A percentile compares a stretch with the other conserved stretches of the same genome.
Evolutionary conservation across 1,284 basidiomycete species (phyloP).

Genomic region (Leccinum pachyderme): DNA sequence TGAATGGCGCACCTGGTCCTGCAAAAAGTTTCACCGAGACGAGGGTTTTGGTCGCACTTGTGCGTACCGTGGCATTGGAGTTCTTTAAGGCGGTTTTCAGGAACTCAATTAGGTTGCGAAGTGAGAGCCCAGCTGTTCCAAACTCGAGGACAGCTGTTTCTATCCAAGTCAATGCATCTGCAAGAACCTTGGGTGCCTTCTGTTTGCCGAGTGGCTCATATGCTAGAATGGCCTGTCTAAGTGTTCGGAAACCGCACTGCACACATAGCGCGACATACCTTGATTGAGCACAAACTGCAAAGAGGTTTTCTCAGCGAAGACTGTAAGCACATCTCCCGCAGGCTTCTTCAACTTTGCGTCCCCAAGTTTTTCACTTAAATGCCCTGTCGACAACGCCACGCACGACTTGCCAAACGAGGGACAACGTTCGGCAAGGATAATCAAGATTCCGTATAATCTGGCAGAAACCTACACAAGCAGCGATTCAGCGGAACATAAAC

Average conservation of each 20-base stretch:
- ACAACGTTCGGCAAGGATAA: constrained; percentile 72
- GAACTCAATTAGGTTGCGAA: constrained; percentile 88
- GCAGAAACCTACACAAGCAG: constrained; percentile 66
- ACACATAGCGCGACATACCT: constrained; percentile 48
- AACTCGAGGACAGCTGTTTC: constrained; percentile 90
- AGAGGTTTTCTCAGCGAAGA: constrained; percentile 91
- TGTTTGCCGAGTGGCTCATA: constrained; percentile 92
- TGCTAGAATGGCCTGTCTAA: constrained; percentile 44
- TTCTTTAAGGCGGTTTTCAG: constrained; percentile 87
- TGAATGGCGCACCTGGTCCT: constrained; percentile 68
- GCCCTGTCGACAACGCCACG: constrained; percentile 80
- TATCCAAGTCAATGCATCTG: constrained; percentile 90
- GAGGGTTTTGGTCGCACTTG: constrained; percentile 92
- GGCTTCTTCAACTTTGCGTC: constrained; percentile 97
- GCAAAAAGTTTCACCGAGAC: constrained; percentile 93
- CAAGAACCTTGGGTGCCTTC: constrained; percentile 96
- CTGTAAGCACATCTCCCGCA: constrained; percentile 82
- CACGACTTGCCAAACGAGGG: constrained; percentile 87
- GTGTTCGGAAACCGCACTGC: constrained; percentile 10
- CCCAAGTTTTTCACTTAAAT: constrained; percentile 92
- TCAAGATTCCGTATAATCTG: constrained; percentile 81
- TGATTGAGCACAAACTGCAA: constrained; percentile 93
- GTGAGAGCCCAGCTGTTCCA: constrained; percentile 83
- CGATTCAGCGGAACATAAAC: constrained; percentile 10
- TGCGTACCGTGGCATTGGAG: constrained; percentile 92